Percentiles rank a stretch among this genome's conserved stretches.
These are phyloP conservation scores for Lecanicillium sp. DNA, from an alignment of 2,329 filamentous ascomycete genomes.

Conservation along the genomic window DNA sequence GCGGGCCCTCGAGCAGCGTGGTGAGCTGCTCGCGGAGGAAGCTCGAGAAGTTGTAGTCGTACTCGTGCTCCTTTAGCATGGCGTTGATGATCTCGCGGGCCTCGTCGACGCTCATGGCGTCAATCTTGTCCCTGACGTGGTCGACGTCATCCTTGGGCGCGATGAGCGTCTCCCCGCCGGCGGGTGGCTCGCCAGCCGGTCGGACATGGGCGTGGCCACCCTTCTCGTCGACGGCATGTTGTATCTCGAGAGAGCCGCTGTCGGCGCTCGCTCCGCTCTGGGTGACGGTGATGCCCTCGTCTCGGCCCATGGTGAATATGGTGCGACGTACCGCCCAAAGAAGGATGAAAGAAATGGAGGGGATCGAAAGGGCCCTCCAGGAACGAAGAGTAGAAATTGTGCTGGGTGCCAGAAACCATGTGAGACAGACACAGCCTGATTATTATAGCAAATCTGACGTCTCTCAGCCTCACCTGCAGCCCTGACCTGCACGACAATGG, in stretches of 20 bases:
- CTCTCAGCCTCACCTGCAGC: too few relatives aligned
- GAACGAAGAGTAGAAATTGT: too few relatives aligned
- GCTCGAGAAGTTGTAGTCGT: constrained; percentile 20
- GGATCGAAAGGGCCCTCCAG: too few relatives aligned
- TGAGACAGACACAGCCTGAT: too few relatives aligned
- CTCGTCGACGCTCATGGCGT: constrained; percentile 17
- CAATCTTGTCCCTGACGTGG: constrained; percentile 19
- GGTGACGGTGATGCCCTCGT: background rate
- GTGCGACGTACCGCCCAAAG: too few relatives aligned
- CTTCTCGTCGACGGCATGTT: background rate
- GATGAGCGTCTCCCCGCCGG: too few relatives aligned
- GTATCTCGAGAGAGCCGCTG: background rate
- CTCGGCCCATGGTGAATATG: background rate
- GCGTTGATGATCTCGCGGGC: constrained; percentile 15
- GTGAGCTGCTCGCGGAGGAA: constrained; percentile 16
- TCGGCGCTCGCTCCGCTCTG: background rate
- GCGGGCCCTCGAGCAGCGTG: constrained; percentile 14
- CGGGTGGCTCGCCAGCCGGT: background rate
- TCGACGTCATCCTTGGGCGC: constrained; percentile 19
- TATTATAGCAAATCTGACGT: too few relatives aligned
- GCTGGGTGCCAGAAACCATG: too few relatives aligned
- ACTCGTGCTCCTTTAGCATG: constrained; percentile 18
- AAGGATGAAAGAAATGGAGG: background rate
- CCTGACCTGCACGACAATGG: too few relatives aligned
- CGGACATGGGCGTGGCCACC: background rate